Conservation (phyloP, 345 rosid genomes). For the Melaleuca alternifolia region DNA sequence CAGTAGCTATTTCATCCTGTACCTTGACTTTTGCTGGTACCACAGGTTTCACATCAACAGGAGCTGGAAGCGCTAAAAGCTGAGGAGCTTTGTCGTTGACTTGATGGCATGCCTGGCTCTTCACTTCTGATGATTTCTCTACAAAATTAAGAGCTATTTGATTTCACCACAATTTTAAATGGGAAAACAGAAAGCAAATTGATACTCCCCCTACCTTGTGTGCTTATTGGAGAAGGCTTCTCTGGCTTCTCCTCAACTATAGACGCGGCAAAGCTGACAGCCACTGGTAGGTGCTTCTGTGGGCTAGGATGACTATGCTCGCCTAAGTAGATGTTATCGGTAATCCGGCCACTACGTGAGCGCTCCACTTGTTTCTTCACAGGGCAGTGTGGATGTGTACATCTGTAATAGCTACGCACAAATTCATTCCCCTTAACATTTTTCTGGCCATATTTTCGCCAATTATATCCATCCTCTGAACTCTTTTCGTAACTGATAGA, state of each 20-base stretch:
- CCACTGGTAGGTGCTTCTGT: constrained; percentile 20
- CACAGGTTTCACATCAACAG: constrained; percentile 29
- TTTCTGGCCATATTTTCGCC: constrained; percentile 97
- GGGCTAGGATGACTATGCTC: constrained; percentile 76
- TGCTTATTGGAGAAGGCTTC: constrained; percentile 14
- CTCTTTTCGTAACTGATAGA: constrained; percentile 55
- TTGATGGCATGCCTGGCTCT: constrained; percentile 19
- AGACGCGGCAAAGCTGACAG: constrained; percentile 31
- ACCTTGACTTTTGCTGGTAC: constrained; percentile 34
- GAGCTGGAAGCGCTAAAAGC: constrained; percentile 17
- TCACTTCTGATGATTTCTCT: constrained; percentile 36
- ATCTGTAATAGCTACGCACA: constrained; percentile 82
- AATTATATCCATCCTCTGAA: constrained; percentile 75
- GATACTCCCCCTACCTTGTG: constrained; percentile 30
- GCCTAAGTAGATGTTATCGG: constrained; percentile 58
- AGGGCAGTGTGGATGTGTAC: constrained; percentile 70
- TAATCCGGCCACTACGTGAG: constrained; percentile 55
- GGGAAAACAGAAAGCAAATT: neutral
- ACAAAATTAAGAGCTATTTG: constrained; percentile 10
- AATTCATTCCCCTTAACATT: constrained; percentile 87
- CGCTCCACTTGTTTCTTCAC: constrained; percentile 86
- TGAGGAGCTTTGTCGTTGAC: constrained; percentile 25
- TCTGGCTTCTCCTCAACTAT: constrained; percentile 39
- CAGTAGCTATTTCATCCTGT: constrained; percentile 27
- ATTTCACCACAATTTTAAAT: neutral